Base-by-base conservation (phyloP, 352 stramenopile species). In the Phytopythium mirpurense region DNA sequence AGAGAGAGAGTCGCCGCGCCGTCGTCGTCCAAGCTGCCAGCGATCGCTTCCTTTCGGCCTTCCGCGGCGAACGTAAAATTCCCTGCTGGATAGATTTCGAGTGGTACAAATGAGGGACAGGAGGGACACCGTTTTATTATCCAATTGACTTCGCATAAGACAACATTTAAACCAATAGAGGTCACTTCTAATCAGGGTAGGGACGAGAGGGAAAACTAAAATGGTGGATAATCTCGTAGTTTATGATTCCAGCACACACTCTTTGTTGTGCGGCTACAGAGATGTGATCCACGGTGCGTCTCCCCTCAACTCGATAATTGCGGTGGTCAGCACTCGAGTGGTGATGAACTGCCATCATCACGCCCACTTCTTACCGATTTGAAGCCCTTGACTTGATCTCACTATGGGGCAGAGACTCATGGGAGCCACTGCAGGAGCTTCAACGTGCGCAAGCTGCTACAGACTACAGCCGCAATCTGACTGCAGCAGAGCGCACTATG, bases 11-110 rank as follows among this genome's bases (percentile, higher is more conserved):
- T 44, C 38, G 38, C 38, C 23, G 21, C 38, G n/a, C 38, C 40
- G 40, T 14, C 10, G 21, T 7, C 40, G 21, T 19, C 21, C 21
- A 4, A 16, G n/a, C 11, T 19, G 38, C 9, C 8, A 21, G 0
- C 14, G 21, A 18, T 46, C 40, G 40, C 40, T 46, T 46, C 40
- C 40, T 46, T 46, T 46, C 40, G 40, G 40, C 21, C 40, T 46
- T 46, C 31, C 40, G 21, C n/a, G 7, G 1, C 10, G 40, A 7
- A 1, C 40, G 40, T 46, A 46, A 46, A 46, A 29, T 31, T 46
- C 21, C 21, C 40, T 19, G 11, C 19, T 10, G 18, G 29, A 31
- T 46, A 46, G 21, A 27, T 46, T 46, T 16, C 11, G 40, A 19
- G 38, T 32, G 29, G 29, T 32, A 9, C 29, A 9, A 9, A 9